Evolutionary conservation across 768 basidiomycete genomes (phyloP).

Genomic region (Kwoniella botswanensis): DNA sequence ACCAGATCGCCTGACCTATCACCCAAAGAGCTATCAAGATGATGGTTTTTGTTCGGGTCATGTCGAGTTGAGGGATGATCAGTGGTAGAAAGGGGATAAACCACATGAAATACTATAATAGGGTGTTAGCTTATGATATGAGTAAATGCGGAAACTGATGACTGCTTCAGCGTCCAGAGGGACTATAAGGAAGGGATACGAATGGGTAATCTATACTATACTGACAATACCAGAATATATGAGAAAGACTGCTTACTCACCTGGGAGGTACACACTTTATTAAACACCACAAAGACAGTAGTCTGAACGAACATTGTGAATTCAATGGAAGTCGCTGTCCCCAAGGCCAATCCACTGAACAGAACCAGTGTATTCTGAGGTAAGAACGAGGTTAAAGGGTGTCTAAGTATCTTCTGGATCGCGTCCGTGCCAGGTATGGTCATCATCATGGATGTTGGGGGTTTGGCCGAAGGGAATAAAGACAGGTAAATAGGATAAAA

Average conservation of each 20-base stretch:
- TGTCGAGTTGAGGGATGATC: constrained; percentile 69
- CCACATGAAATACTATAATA: constrained; percentile 90
- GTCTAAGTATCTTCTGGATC: constrained; percentile 59
- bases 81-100: constrained; percentile 87
- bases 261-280: constrained; percentile 98
- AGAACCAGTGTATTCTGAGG: constrained; percentile 79
- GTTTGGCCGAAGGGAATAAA: constrained; percentile 63
- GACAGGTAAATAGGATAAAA: constrained; percentile 93
- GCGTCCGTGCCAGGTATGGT: neutral
- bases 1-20: constrained; percentile 75
- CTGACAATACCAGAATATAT: constrained; percentile 1
- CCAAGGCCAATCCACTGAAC: constrained; percentile 73
- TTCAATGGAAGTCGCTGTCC: constrained; percentile 64
- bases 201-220: neutral
- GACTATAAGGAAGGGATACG: neutral
- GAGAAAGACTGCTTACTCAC: constrained; percentile 59
- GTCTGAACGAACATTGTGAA: constrained; percentile 94
- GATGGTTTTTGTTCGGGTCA: constrained; percentile 62
- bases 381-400: constrained; percentile 78
- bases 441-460: neutral
- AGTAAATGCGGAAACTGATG: no score
- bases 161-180: no score
- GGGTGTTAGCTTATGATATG: no score
- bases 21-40: constrained; percentile 69
- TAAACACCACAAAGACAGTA: constrained; percentile 87